Conservation (phyloP, 2,329 filamentous ascomycete genomes). For the Aspergillus versicolor region DNA sequence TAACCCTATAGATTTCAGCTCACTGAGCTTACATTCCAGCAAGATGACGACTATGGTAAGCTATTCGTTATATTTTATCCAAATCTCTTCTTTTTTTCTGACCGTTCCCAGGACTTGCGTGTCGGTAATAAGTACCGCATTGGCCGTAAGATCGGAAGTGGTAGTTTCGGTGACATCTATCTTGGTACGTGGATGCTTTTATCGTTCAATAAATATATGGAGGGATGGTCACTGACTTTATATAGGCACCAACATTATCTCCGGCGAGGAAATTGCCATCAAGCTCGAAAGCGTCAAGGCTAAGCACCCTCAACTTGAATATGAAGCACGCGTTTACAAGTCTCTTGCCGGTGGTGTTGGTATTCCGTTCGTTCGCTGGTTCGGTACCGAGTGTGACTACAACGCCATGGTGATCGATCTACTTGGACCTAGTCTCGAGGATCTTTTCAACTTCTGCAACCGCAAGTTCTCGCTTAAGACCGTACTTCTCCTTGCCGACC, state of each 20-base stretch:
- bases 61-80: background rate
- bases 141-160: slow-evolving; percentile 97
- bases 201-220: background rate
- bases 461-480: slow-evolving; percentile 99
- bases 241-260: slow-evolving; percentile 98
- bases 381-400: slow-evolving; percentile 99
- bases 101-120: slow-evolving; percentile 78
- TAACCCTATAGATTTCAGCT: slow-evolving; percentile 18
- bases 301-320: slow-evolving; percentile 98
- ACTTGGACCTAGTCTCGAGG: slow-evolving; percentile 90
- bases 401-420: slow-evolving; percentile 99
- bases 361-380: slow-evolving; percentile 99
- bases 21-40: slow-evolving; percentile 28
- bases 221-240: slow-evolving; percentile 12
- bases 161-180: slow-evolving; percentile 98
- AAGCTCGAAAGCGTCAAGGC: slow-evolving; percentile 99
- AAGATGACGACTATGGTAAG: slow-evolving; percentile 43
- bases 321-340: slow-evolving; percentile 89
- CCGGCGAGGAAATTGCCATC: slow-evolving; percentile 98
- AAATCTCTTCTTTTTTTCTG: slow-evolving; percentile 16
- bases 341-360: slow-evolving; percentile 92
- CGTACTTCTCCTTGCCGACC: slow-evolving; percentile 90
- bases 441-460: slow-evolving; percentile 99
- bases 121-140: slow-evolving; percentile 99
- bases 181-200: slow-evolving; percentile 57